Evolutionary conservation across 768 basidiomycete species (phyloP).

Genomic region (Neoboletus brunneissimus): DNA sequence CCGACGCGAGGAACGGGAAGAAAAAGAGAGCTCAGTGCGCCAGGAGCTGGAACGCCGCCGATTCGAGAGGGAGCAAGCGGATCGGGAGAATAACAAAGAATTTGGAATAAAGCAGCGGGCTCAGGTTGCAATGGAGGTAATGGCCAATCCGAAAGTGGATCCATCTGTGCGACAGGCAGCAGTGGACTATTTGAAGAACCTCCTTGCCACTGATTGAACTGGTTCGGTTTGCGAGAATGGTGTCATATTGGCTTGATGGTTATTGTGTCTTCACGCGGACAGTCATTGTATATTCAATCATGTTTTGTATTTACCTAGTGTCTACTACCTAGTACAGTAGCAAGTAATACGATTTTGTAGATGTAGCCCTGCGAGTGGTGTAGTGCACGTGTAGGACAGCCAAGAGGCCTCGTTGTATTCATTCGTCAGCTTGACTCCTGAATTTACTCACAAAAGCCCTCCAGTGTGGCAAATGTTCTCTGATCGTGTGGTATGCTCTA

Average conservation of each 20-base stretch:
- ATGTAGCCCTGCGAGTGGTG: not conserved
- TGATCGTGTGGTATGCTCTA: not conserved
- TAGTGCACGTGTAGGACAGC: not conserved
- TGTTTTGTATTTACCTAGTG: constrained; percentile 7
- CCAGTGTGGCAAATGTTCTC: no score
- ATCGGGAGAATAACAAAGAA: constrained; percentile 53
- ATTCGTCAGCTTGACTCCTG: not conserved
- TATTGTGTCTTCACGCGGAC: constrained; percentile 6
- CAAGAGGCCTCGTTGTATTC: not conserved
- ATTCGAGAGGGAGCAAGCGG: constrained; percentile 54
- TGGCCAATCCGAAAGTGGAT: constrained; percentile 58
- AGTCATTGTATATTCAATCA: constrained; percentile 11
- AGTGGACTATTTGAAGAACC: constrained; percentile 67
- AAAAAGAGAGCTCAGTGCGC: constrained; percentile 50
- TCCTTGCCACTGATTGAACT: constrained; percentile 43
- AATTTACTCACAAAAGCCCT: not conserved
- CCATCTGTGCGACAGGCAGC: constrained; percentile 63
- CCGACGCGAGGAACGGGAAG: constrained; percentile 67
- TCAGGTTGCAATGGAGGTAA: constrained; percentile 63
- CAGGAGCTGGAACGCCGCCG: constrained; percentile 52
- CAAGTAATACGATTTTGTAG: constrained; percentile 7
- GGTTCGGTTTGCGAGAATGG: constrained; percentile 11
- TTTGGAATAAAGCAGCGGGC: constrained; percentile 59
- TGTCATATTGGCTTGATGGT: constrained; percentile 2
- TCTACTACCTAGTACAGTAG: constrained; percentile 4